Percentiles rank a stretch among this genome's conserved stretches.
Conservation (phyloP, 371 early-diverging fungal species). For the Mucor mucedo region DNA sequence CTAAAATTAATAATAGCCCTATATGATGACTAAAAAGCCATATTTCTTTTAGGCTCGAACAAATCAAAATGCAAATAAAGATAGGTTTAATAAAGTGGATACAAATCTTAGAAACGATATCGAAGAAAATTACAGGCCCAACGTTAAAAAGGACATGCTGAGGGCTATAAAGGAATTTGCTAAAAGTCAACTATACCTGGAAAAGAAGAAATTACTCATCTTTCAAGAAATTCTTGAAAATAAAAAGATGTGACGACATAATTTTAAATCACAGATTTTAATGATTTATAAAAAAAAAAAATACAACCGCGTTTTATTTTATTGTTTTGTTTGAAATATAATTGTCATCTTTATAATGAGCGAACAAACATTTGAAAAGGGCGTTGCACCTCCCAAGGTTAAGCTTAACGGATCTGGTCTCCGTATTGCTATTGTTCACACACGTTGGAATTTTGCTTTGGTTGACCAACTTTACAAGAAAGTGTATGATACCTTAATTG, state of each 20-base stretch:
- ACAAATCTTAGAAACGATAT: slow-evolving; percentile 38
- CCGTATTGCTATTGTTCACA: slow-evolving; percentile 85
- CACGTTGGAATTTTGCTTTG: slow-evolving; percentile 91
- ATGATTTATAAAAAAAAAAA: not conserved
- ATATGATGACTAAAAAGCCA: too few relatives aligned
- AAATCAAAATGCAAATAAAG: slow-evolving; percentile 28
- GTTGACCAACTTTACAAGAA: slow-evolving; percentile 83
- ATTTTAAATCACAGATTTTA: not conserved
- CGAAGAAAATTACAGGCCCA: slow-evolving; percentile 34
- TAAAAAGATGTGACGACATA: not conserved
- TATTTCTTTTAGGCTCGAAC: slow-evolving; percentile 30
- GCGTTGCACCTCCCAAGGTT: slow-evolving; percentile 63
- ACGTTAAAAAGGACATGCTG: slow-evolving; percentile 33
- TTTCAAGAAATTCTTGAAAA: slow-evolving; percentile 27
- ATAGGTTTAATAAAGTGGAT: slow-evolving; percentile 42
- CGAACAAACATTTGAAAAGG: slow-evolving; percentile 67
- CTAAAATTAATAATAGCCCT: too few relatives aligned
- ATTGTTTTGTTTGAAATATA: slow-evolving; percentile 7
- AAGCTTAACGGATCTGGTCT: slow-evolving; percentile 73
- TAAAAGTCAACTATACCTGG: slow-evolving; percentile 42
- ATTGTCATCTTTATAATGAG: slow-evolving; percentile 31
- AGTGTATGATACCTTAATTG: slow-evolving; percentile 69
- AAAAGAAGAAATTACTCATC: slow-evolving; percentile 39
- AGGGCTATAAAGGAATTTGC: slow-evolving; percentile 39
- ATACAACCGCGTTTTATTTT: slow-evolving; percentile 11